Evolutionary conservation across 768 basidiomycete genomes (phyloP).

Genomic region (Rhizopogon salebrosus): DNA sequence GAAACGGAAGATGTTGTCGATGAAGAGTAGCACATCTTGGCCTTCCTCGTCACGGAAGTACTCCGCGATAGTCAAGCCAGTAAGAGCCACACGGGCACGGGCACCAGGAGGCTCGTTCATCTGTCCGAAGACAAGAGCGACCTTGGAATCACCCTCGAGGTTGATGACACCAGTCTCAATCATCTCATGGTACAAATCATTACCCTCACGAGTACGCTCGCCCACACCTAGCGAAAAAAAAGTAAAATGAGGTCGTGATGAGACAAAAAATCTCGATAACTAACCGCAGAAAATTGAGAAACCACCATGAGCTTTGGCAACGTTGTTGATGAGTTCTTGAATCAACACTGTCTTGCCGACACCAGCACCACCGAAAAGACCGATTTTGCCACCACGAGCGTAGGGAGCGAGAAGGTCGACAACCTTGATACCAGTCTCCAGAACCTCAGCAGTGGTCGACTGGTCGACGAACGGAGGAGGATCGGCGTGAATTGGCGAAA

Average conservation of each 20-base stretch:
- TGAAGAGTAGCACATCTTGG: constrained; percentile 99
- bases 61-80: constrained; percentile 98
- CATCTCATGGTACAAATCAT: constrained; percentile 99
- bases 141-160: constrained; percentile 99
- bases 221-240: constrained; percentile 72
- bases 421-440: constrained; percentile 99
- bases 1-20: constrained; percentile 99
- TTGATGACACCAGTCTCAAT: constrained; percentile 99
- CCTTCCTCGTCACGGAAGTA: constrained; percentile 99
- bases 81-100: constrained; percentile 99
- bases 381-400: constrained; percentile 99
- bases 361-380: constrained; percentile 99
- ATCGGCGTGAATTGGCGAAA: constrained; percentile 92
- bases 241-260: constrained; percentile 5
- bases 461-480: constrained; percentile 97
- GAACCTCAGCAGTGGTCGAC: constrained; percentile 96
- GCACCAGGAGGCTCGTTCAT: constrained; percentile 99
- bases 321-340: constrained; percentile 99
- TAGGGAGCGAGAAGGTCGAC: constrained; percentile 99
- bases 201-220: constrained; percentile 99
- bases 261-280: constrained; percentile 15
- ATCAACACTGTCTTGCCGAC: constrained; percentile 99
- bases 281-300: constrained; percentile 98
- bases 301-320: constrained; percentile 99
- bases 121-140: constrained; percentile 99